Base-by-base conservation (phyloP, 2,329 filamentous ascomycete genomes). In the Rachicladosporium sp. region DNA sequence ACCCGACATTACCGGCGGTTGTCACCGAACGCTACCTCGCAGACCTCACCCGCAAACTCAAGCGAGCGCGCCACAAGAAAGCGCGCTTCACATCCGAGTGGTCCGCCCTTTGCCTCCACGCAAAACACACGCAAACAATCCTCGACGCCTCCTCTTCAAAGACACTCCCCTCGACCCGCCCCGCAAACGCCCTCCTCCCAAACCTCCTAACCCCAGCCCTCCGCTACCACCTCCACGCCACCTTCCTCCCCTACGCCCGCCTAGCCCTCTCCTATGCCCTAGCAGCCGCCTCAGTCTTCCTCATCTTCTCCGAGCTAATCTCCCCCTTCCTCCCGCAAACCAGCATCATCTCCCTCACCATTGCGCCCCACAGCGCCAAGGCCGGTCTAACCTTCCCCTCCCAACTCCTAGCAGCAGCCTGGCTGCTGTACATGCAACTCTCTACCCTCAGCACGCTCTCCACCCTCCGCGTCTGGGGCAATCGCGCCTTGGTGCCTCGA, bases 391-490 rank as follows among this genome's bases (percentile, higher is more conserved):
- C 85, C 11, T 87, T 96, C 50, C 81, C 80, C 2, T 86, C 87
- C 4, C 91, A 98, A 58, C 60, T 87, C 33, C 80, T 89, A 36
- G 83, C 89, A 1, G 80, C 86, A 2, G 67, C 77, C 10, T 98
- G 91, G 91, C 80, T 98, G 44, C 70, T 88, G 42, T 98, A 98
- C 67, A 98, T 98, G 91, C 93, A 84, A 59, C 71, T 82, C 10
- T 87, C 87, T 35, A 86, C 91, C 4, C 74, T 96, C 37, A 82
- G 78, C 42, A 88, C 87, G 6, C 80, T 98, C 54, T 86, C 81
- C 10, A 86, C 94, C 56, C 85, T 94, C 51, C 93, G 91, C 55
- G 87, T 95, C n/a, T 98, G 91, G 91, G 83, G 91, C 41, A 91
- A 93, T 36, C 78, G 91, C 29, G 89, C 91, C 0, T 70, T 98